Conservation (phyloP, 2,329 filamentous ascomycete genomes). For the Ophiosphaerella herpotricha region DNA sequence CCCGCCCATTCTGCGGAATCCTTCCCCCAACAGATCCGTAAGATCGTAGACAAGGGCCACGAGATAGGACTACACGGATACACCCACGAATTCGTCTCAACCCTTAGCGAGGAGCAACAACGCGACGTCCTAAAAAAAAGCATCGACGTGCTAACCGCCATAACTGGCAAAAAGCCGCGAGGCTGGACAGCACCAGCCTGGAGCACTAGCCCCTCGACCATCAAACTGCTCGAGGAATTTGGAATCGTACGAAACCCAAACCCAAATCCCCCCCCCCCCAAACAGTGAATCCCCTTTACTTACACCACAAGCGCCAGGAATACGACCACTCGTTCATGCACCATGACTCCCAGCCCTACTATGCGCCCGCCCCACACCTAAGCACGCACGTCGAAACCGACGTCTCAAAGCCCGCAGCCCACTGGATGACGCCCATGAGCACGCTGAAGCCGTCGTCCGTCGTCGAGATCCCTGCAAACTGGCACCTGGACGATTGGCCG, state of each 20-base stretch:
- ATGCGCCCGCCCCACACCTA: slow-evolving; percentile 33
- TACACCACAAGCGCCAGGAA: slow-evolving; percentile 44
- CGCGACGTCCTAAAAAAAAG: slow-evolving; percentile 44
- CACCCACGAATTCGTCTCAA: slow-evolving; percentile 46
- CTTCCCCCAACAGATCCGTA: slow-evolving; percentile 55
- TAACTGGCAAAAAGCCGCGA: slow-evolving; percentile 48
- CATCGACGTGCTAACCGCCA: slow-evolving; percentile 46
- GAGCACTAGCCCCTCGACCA: slow-evolving; percentile 45
- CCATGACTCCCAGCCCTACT: slow-evolving; percentile 53
- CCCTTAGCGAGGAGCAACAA: slow-evolving; percentile 50
- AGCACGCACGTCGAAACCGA: slow-evolving; percentile 52
- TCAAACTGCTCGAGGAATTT: slow-evolving; percentile 48
- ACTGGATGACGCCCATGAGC: slow-evolving; percentile 48
- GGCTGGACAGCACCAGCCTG: slow-evolving; percentile 54
- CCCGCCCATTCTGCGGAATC: slow-evolving; percentile 53
- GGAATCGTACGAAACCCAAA: slow-evolving; percentile 38
- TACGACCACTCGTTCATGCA: slow-evolving; percentile 58
- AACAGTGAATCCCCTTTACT: neutral
- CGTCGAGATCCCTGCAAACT: slow-evolving; percentile 54
- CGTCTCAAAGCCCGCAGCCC: slow-evolving; percentile 32
- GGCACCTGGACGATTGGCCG: slow-evolving; percentile 58
- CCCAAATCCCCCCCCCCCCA: too few relatives aligned
- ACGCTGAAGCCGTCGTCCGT: slow-evolving; percentile 38
- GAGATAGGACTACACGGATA: slow-evolving; percentile 51
- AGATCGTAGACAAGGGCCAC: slow-evolving; percentile 49